These are phyloP conservation scores for sunflower (Helianthus annuus) DNA, from an alignment of 129 eudicot species.

Conservation along the genomic window DNA sequence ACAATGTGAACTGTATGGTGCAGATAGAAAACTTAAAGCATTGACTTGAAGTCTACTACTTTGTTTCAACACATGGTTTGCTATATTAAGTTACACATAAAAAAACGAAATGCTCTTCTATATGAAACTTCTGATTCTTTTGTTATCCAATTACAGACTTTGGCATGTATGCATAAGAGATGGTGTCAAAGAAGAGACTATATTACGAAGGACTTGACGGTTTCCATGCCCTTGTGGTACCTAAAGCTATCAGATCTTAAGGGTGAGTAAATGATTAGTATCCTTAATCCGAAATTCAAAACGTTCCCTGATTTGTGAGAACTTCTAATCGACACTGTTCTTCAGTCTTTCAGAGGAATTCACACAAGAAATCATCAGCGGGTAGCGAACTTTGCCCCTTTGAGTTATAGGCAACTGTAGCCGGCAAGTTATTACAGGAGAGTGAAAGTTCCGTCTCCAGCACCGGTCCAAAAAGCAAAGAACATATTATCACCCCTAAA, in stretches of 20 bases:
- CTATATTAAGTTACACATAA: background rate
- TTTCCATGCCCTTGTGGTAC: constrained; percentile 63
- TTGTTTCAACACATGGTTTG: background rate
- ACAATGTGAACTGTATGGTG: too few relatives aligned
- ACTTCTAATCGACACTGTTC: constrained; percentile 16
- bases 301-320: background rate
- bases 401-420: constrained; percentile 92
- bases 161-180: constrained; percentile 62
- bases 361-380: constrained; percentile 40
- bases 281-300: background rate
- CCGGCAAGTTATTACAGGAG: constrained; percentile 84
- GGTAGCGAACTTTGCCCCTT: constrained; percentile 66
- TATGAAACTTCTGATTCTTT: constrained; percentile 8
- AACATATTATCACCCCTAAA: constrained; percentile 21
- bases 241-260: constrained; percentile 88
- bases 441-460: constrained; percentile 91
- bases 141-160: constrained; percentile 11
- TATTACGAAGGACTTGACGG: constrained; percentile 68
- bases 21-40: too few relatives aligned
- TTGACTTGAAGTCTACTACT: background rate
- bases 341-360: constrained; percentile 51
- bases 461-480: constrained; percentile 59
- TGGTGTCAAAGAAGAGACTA: constrained; percentile 73
- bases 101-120: background rate
- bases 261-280: constrained; percentile 53